Evolutionary conservation across 352 stramenopile species (phyloP).

Genomic region (Pythium graminicola): DNA sequence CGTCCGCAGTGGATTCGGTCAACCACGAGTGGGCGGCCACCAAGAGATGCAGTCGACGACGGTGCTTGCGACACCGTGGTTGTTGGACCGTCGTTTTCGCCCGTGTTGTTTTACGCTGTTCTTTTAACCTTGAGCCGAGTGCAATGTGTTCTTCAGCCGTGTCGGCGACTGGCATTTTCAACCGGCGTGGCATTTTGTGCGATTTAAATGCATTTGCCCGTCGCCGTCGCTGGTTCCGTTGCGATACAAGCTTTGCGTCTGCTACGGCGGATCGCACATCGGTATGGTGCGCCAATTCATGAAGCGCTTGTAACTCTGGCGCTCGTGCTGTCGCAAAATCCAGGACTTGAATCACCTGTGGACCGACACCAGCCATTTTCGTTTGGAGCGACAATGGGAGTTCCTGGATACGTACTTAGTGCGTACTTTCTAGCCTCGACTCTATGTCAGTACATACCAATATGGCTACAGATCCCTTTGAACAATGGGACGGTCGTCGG

Average conservation of each 20-base stretch:
- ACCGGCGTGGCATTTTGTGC: constrained; percentile 50
- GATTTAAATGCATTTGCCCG: constrained; percentile 78
- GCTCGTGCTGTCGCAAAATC: constrained; percentile 65
- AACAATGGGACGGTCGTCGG: no score
- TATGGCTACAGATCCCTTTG: not conserved
- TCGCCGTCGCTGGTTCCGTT: constrained; percentile 60
- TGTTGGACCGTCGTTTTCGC: no score
- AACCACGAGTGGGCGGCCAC: constrained; percentile 31
- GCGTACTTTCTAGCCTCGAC: constrained; percentile 3
- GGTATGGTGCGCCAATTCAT: constrained; percentile 43
- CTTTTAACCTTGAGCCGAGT: constrained; percentile 1
- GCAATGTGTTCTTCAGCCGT: constrained; percentile 21
- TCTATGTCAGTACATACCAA: constrained; percentile 5
- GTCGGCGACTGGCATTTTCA: constrained; percentile 33
- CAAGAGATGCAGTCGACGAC: constrained; percentile 47
- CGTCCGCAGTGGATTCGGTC: not conserved
- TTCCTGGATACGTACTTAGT: constrained; percentile 5
- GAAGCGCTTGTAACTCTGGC: constrained; percentile 66
- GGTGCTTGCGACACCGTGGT: constrained; percentile 52
- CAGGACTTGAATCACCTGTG: constrained; percentile 70
- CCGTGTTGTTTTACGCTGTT: no score
- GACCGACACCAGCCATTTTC: constrained; percentile 39
- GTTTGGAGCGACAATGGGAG: not conserved
- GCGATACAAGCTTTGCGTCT: constrained; percentile 35
- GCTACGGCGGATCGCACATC: constrained; percentile 21